Conservation (phyloP, 2,329 filamentous ascomycete genomes). For the Verticillium nonalfalfae region DNA sequence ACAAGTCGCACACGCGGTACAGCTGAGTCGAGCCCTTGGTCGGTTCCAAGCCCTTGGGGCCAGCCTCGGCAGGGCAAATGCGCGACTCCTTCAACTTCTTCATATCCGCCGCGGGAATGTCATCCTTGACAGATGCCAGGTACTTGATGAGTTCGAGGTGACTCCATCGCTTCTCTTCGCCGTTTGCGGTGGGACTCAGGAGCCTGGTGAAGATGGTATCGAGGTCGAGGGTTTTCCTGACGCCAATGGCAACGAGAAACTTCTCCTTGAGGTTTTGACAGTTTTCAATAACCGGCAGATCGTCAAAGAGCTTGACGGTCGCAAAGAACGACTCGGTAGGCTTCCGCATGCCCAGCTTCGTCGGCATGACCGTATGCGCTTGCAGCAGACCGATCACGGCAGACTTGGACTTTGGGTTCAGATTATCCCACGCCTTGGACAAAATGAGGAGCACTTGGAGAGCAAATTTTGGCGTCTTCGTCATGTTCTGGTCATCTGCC, state of each 20-base stretch:
- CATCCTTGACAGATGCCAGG: conserved; percentile 78
- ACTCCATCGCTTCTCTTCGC: conserved; percentile 67
- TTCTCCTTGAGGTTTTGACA: conserved; percentile 84
- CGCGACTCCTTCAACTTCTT: conserved; percentile 69
- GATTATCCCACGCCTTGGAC: conserved; percentile 85
- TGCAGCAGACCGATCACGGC: conserved; percentile 60
- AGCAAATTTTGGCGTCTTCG: conserved; percentile 66
- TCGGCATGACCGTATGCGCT: conserved; percentile 73
- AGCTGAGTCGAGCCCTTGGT: conserved; percentile 44
- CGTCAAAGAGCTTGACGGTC: conserved; percentile 90
- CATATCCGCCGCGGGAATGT: conserved; percentile 81
- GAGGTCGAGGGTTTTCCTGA: conserved; percentile 91
- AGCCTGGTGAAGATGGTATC: conserved; percentile 89
- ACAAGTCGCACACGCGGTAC: conserved; percentile 73
- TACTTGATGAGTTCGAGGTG: conserved; percentile 95
- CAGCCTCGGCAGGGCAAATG: conserved; percentile 74
- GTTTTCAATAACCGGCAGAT: conserved; percentile 74
- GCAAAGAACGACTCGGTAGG: conserved; percentile 87
- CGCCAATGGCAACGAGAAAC: conserved; percentile 74
- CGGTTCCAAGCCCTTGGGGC: conserved; percentile 47
- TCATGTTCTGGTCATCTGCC: conserved; percentile 61
- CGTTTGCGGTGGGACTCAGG: conserved; percentile 52
- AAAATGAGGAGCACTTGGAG: conserved; percentile 70
- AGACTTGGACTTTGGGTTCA: conserved; percentile 60
- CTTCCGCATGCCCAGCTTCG: conserved; percentile 81